A percentile compares a stretch with the other conserved stretches of the same genome.
phyloP scores from a whole-genome alignment of 2,329 filamentous ascomycete genomes.

The Alternaria atra region DNA sequence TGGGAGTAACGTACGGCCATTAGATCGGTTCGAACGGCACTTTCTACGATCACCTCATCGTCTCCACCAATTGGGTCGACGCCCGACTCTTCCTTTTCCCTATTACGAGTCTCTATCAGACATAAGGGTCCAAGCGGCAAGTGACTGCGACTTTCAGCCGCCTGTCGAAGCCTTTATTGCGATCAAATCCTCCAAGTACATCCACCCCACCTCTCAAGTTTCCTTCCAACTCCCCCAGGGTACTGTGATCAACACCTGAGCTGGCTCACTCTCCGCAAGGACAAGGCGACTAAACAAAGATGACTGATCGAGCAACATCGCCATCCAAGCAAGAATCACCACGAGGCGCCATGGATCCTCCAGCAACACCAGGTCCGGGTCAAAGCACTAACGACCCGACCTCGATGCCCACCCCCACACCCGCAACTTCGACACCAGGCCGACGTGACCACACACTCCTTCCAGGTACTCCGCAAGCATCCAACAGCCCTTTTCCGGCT shows the following conservation, averaged over 20 bases:
- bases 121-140: background rate
- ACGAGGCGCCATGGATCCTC: background rate
- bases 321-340: background rate
- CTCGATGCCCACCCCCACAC: background rate
- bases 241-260: background rate
- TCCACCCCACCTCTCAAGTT: background rate
- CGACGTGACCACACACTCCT: background rate
- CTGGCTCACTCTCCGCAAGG: background rate
- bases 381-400: background rate
- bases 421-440: background rate
- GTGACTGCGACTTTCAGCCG: background rate
- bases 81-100: background rate
- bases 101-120: background rate
- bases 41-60: too few species aligned
- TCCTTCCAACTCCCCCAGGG: background rate
- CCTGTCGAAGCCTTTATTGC: background rate
- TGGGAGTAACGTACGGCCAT: too few species aligned
- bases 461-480: background rate
- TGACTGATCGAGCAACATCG: background rate
- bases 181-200: background rate
- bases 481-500: slow-evolving; percentile 5
- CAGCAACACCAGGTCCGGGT: background rate
- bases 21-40: too few species aligned
- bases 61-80: background rate
- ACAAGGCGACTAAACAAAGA: background rate